phyloP scores from a whole-genome alignment of 1,284 basidiomycete genomes.

The Irpex rosettiformis region DNA sequence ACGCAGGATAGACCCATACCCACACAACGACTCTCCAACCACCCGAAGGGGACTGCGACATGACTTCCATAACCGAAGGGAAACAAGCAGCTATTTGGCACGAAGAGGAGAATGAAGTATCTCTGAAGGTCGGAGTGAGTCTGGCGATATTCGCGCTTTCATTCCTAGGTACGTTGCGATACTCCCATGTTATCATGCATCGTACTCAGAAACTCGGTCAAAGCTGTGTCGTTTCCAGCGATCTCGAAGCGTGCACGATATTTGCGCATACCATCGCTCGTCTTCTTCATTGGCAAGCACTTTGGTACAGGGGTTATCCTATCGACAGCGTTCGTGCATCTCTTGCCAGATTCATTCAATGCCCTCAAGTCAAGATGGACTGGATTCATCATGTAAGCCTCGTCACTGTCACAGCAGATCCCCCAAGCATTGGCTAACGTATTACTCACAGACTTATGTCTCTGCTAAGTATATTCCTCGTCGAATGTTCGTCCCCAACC shows the following conservation, averaged over 20 bases:
- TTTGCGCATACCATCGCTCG: slow-evolving; percentile 56
- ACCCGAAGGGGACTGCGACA: too few relatives aligned
- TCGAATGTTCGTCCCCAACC: slow-evolving; percentile 59
- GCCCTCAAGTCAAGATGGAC: slow-evolving; percentile 56
- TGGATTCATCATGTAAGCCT: slow-evolving; percentile 67
- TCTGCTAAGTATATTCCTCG: slow-evolving; percentile 64
- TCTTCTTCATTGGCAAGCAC: slow-evolving; percentile 79
- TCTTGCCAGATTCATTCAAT: slow-evolving; percentile 72
- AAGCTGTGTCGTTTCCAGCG: slow-evolving; percentile 68
- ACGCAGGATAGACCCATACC: too few relatives aligned
- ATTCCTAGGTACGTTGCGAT: slow-evolving; percentile 29
- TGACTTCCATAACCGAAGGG: background rate
- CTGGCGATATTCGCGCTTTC: slow-evolving; percentile 34
- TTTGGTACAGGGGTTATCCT: slow-evolving; percentile 81
- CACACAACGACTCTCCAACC: too few relatives aligned
- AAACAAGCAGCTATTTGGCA: background rate
- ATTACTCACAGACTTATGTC: slow-evolving; percentile 48
- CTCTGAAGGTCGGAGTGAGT: slow-evolving; percentile 23
- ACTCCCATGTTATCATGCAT: background rate
- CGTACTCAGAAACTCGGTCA: background rate
- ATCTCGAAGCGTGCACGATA: slow-evolving; percentile 51
- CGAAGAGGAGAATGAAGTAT: background rate
- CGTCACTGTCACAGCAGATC: background rate
- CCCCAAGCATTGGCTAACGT: background rate
- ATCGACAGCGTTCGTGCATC: slow-evolving; percentile 75